A percentile compares a stretch with the other conserved stretches of the same genome.
Evolutionary conservation across 495 filamentous ascomycete genomes (phyloP).

Genomic region (Paragyromitra xinjiangensis): DNA sequence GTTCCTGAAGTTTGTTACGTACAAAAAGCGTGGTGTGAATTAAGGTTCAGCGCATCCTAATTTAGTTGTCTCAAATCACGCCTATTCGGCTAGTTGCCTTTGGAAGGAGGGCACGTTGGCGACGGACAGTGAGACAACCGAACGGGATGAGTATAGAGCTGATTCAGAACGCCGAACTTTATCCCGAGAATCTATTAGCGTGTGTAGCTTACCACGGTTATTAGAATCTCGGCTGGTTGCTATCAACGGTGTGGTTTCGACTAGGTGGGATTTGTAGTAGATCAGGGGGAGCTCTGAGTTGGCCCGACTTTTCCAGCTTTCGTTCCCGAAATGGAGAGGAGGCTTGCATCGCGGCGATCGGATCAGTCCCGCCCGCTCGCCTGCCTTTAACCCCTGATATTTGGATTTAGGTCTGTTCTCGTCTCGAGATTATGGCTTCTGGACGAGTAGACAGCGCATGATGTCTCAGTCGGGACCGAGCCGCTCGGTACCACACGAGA

Average conservation of each 20-base stretch:
- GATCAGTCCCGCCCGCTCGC: neutral
- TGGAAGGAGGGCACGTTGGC: neutral
- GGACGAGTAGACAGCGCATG: conserved; percentile 31
- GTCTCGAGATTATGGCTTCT: neutral
- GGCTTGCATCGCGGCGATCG: neutral
- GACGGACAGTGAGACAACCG: neutral
- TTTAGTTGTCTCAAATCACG: conserved; percentile 33
- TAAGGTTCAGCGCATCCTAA: conserved; percentile 25
- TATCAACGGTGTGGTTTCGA: neutral
- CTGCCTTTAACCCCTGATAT: neutral
- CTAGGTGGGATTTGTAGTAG: neutral
- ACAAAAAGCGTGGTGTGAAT: conserved; percentile 1
- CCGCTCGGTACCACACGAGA: conserved; percentile 9
- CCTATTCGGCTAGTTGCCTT: neutral
- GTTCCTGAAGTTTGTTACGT: neutral
- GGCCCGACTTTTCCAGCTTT: neutral
- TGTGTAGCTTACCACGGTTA: neutral
- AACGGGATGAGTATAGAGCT: conserved; percentile 8
- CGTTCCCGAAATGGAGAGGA: neutral
- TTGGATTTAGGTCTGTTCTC: neutral
- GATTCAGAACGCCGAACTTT: conserved; percentile 22
- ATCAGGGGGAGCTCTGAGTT: conserved; percentile 16
- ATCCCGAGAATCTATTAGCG: conserved; percentile 12
- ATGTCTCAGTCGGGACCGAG: conserved; percentile 17
- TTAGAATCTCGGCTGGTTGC: conserved; percentile 11